A percentile compares a stretch with the other conserved stretches of the same genome.
phyloP scores from a whole-genome alignment of 176 grass and related monocot species.

The Carex littledalei region DNA sequence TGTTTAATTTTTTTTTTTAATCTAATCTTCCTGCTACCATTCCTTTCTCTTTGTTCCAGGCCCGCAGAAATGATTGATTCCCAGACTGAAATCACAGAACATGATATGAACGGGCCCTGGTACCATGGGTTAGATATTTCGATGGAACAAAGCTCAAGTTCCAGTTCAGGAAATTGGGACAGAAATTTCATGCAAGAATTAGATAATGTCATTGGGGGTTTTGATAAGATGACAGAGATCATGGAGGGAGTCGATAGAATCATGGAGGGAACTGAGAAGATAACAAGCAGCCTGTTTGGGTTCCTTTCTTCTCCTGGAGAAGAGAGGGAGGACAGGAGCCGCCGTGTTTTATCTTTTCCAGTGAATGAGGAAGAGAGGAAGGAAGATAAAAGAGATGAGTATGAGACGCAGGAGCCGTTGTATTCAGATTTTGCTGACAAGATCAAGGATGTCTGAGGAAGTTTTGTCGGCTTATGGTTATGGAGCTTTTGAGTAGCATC shows the following conservation, averaged over 20 bases:
- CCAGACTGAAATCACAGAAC: slow-evolving; percentile 72
- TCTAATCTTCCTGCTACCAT: not conserved
- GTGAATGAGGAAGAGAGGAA: slow-evolving; percentile 19
- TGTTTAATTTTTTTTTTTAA: not conserved
- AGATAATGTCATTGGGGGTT: not conserved
- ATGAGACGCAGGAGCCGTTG: slow-evolving; percentile 22
- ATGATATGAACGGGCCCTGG: slow-evolving; percentile 58
- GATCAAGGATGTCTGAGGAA: slow-evolving; percentile 55
- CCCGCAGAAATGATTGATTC: slow-evolving; percentile 70
- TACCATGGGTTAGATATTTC: slow-evolving; percentile 23
- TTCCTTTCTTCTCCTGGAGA: slow-evolving; percentile 31
- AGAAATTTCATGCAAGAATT: slow-evolving; percentile 41
- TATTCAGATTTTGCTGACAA: slow-evolving; percentile 54
- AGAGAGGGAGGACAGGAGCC: slow-evolving; percentile 9
- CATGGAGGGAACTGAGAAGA: slow-evolving; percentile 51
- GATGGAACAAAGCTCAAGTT: not conserved
- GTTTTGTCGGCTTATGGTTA: not conserved
- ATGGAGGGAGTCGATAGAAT: slow-evolving; percentile 26
- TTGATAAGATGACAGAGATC: slow-evolving; percentile 36
- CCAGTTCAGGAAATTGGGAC: slow-evolving; percentile 16
- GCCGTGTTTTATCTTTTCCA: not conserved
- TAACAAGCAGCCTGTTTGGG: slow-evolving; percentile 45
- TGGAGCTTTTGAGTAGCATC: not conserved
- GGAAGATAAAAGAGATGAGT: slow-evolving; percentile 4
- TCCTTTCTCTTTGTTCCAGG: slow-evolving; percentile 30